Base-by-base conservation (phyloP, 179 eudicot genomes). In the Nepenthes alata region DNA sequence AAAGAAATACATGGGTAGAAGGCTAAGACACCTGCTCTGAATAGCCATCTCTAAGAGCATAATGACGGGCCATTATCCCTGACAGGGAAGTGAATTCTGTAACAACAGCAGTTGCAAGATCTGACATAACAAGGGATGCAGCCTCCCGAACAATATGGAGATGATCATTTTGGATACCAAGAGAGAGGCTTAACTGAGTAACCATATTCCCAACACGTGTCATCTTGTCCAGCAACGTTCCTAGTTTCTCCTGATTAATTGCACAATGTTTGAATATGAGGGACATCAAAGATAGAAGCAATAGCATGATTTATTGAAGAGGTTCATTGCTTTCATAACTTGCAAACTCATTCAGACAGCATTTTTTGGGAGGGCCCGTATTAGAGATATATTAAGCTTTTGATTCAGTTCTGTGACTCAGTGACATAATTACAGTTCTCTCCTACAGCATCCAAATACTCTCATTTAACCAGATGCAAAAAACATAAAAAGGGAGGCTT, bases 181-280 rank as follows among this genome's bases (percentile, higher is more conserved):
- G 75, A 51, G 74, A 79, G 66, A 71, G 71, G 63, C 90, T 83
- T 49, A 94, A 67, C 65, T 85, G 70, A 61, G 72, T 49, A 61
- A 77, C 94, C 53, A 73, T 71, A 56, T 59, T 75, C 77, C 85
- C 81, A 34, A 94, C 78, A 37, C 99, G 95, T 50, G 60, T 78
- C 95, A 85, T 85, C 78, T 90, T 93, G 83, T 94, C 99, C 80
- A 90, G 72, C 91, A 87, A 90, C 44, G 99, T 87, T 61, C 99
- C 99, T 37, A 94, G 89, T 76, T 87, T 90, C 82, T 94, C 99
- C 99, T 94, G 87, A 70, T 67, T n/a, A 12, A 63, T 55, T 39
- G 48, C 5, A 53, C 5, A 53, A 25, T 11, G 15, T 53, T 36
- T n/a, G 34, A 7, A 48, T 2, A 4, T 50, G 34, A 53, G 25